phyloP scores from a whole-genome alignment of 805 yeast genomes.

The Zygoascus bituminiphila region DNA sequence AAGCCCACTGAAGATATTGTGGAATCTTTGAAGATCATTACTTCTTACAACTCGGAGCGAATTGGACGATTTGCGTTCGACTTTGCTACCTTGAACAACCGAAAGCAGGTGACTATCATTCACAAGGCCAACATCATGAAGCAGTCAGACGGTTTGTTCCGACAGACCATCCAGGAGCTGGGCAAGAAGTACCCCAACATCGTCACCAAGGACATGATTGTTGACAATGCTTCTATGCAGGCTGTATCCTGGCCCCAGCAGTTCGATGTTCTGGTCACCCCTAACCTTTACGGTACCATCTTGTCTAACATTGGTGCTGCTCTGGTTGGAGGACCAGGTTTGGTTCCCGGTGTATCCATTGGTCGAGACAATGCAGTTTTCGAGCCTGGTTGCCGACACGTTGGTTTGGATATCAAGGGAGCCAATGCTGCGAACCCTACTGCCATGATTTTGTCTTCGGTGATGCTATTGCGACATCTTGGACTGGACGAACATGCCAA shows the following conservation, averaged over 20 bases:
- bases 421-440: conserved; percentile 96
- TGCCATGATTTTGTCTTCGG: conserved; percentile 87
- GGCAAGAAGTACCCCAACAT: conserved; percentile 80
- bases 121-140: conserved; percentile 99
- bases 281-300: conserved; percentile 96
- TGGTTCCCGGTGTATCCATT: conserved; percentile 96
- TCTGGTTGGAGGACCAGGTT: conserved; percentile 94
- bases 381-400: conserved; percentile 99
- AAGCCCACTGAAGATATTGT: conserved; percentile 97
- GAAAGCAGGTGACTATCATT: conserved; percentile 89
- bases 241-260: conserved; percentile 98
- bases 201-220: conserved; percentile 84
- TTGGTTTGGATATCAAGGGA: conserved; percentile 93
- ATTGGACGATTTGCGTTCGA: conserved; percentile 96
- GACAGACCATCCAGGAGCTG: conserved; percentile 83
- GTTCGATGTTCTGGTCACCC: conserved; percentile 95
- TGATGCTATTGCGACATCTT: conserved; percentile 90
- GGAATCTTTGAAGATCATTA: conserved; percentile 91
- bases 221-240: conserved; percentile 98
- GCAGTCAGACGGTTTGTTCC: conserved; percentile 95
- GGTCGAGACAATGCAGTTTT: conserved; percentile 97
- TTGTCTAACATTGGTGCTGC: conserved; percentile 98
- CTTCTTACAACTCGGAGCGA: conserved; percentile 91
- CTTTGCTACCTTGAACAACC: conserved; percentile 85
- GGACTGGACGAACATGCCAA: conserved; percentile 81